Percentiles rank a stretch among this genome's conserved stretches.
These are phyloP conservation scores for Cryptococcus jaspeensis DNA, from an alignment of 1,284 basidiomycete species.

Conservation along the genomic window DNA sequence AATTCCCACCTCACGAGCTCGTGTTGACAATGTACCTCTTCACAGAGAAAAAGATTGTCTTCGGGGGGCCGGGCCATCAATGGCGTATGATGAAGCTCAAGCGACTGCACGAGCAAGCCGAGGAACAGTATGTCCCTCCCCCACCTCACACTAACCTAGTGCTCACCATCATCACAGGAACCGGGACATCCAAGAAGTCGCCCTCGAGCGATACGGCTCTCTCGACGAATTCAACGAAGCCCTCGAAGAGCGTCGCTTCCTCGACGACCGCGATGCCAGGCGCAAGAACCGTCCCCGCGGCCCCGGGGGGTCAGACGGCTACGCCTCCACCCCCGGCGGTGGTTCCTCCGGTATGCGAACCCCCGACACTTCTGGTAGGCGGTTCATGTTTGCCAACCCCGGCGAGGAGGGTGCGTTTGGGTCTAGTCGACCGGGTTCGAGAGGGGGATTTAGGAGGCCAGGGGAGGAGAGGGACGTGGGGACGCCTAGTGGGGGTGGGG, in stretches of 20 bases:
- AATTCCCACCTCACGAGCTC: not conserved
- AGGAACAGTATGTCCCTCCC: conserved; percentile 62
- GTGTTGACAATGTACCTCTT: not conserved
- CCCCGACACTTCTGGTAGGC: conserved; percentile 47
- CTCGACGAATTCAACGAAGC: conserved; percentile 85
- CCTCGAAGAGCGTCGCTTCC: conserved; percentile 73
- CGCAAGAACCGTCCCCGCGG: conserved; percentile 52
- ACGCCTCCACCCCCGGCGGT: conserved; percentile 63
- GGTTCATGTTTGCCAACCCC: conserved; percentile 49
- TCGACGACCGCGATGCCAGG: conserved; percentile 74
- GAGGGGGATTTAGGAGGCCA: conserved; percentile 75
- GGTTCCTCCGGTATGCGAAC: conserved; percentile 51
- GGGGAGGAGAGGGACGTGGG: conserved; percentile 58
- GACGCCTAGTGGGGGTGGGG: conserved; percentile 25
- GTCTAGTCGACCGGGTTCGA: conserved; percentile 60
- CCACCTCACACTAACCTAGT: not conserved
- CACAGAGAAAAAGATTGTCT: conserved; percentile 58
- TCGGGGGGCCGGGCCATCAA: conserved; percentile 85
- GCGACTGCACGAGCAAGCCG: conserved; percentile 81
- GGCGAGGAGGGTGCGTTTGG: conserved; percentile 23
- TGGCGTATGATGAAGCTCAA: conserved; percentile 98
- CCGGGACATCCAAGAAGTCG: conserved; percentile 73
- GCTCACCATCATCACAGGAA: conserved; percentile 41
- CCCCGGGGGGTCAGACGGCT: conserved; percentile 38
- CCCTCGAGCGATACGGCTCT: conserved; percentile 80